A percentile compares a stretch with the other conserved stretches of the same genome.
These are phyloP conservation scores for Erythrophleum ivorense DNA, from an alignment of 331 rosid species.

Conservation along the genomic window DNA sequence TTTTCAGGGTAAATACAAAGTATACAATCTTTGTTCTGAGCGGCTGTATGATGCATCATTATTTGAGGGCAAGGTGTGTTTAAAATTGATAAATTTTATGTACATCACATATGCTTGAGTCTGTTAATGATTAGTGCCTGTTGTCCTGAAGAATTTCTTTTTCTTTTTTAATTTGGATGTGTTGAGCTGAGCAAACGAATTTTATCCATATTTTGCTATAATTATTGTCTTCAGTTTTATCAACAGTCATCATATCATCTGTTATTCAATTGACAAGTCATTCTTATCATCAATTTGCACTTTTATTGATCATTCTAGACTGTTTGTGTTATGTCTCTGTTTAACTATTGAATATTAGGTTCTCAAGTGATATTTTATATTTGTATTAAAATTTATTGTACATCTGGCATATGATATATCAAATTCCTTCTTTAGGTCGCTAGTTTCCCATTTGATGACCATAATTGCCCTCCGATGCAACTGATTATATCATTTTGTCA, in stretches of 20 bases:
- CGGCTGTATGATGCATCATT: conserved; percentile 95
- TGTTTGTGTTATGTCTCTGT: conserved; percentile 14
- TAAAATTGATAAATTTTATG: conserved; percentile 8
- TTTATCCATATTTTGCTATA: neutral
- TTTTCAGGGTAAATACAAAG: conserved; percentile 90
- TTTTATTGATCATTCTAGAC: conserved; percentile 27
- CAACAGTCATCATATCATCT: neutral
- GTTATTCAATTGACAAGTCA: conserved; percentile 32
- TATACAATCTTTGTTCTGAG: conserved; percentile 96
- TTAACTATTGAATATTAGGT: conserved; percentile 18
- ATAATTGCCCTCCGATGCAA: conserved; percentile 92
- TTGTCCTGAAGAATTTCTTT: neutral
- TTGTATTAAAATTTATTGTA: conserved; percentile 27
- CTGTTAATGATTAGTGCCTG: conserved; percentile 1
- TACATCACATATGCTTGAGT: conserved; percentile 1
- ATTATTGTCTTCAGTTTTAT: conserved; percentile 29
- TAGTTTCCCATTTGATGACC: conserved; percentile 95
- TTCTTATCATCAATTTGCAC: conserved; percentile 11
- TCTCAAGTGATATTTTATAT: conserved; percentile 20
- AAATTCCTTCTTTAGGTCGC: conserved; percentile 75
- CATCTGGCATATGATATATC: conserved; percentile 39
- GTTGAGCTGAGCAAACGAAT: neutral
- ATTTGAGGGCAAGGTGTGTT: conserved; percentile 96
- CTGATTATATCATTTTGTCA: conserved; percentile 86
- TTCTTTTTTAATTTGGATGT: conserved; percentile 6